Evolutionary conservation across 1,139 yeast species (phyloP), one percentile per base, ranked within the genome.

Genomic region (Lodderomyces margitis): DNA sequence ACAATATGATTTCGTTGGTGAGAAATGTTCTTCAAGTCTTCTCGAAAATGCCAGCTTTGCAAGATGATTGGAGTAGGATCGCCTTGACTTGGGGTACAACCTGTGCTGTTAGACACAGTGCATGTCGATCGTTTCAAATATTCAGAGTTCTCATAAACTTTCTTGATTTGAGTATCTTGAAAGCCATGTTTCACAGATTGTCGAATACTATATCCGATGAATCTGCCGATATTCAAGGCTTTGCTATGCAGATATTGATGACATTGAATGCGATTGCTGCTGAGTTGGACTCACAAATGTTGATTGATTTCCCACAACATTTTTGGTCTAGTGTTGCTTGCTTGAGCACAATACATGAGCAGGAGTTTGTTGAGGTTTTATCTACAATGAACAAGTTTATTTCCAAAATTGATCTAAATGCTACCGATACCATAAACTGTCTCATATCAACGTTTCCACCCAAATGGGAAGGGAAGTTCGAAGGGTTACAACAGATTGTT

Each of bases 291-390:
- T 75, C 92, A 4, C 87, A 79, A 35, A 85, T 87, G 49, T 66
- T 92, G 47, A 83, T 87, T 46, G 87, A 87, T 50, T 88, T 84
- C 59, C 98, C 98, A 0, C 98, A 91, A 58, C 65, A 92, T 32
- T 94, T 92, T 58, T 94, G 99, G 99, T 86, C 92, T 1, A 81
- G 94, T 24, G 95, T 91, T 21, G 98, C 98, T 1, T 86, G 97
- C 54, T 67, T 92, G 51, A 83, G 85, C 43, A 88, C 97, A 0
- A 77, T 89, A 28, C 96, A 89, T 54, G 98, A 94, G 59, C 91
- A 85, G 53, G 98, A 94, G 57, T 94, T 86, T 56, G 80, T 88
- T 41, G 98, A 92, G 57, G 87, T 86, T 0, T 66, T 92, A 34
- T 84, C 94, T 0, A 81, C 94, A 2, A 66, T 92, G 57, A 80